Evolutionary conservation across 805 yeast species (phyloP), one percentile per base, ranked within the genome.

Genomic region (Kodamaea neixiangensis): DNA sequence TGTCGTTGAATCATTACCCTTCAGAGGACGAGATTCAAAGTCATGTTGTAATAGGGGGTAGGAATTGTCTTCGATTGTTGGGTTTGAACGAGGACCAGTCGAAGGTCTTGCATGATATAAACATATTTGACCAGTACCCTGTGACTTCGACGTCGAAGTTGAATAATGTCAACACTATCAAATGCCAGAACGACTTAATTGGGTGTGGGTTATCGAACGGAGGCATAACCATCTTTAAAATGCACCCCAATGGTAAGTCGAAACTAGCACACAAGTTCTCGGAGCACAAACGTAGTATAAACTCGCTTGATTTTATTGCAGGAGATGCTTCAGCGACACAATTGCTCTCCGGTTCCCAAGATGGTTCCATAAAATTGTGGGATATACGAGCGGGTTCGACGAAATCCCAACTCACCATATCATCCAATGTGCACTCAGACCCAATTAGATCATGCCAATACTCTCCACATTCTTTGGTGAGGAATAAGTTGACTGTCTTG

Each of bases 321-420:
- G 52, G 48, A 17, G 58, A 56, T 13, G 44, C 56, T 2, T 55
- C 63, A 2, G 31, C 31, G 7, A 55, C 56, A 47, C 64, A 68
- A 40, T 52, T 75, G 7, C 59, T 74, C 17, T 71, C 76, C 1
- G 96, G 94, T 2, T 86, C 92, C 0, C 94, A 87, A 67, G 94
- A 87, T 69, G 94, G 94, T 3, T 74, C 83, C 14, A 82, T 87
- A 53, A 85, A 86, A 57, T 64, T 87, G 3, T 88, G 94, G 93
- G 96, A 88, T 65, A 64, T 85, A 47, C 70, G 89, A 44, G 60
- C 74, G 38, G 70, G 72, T 31, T 63, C 65, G 43, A 73, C 68
- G 31, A 78, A 71, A 58, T 82, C 87, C 17, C 72, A 71, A 18
- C 54, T 76, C 47, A 76, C 82, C 7, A 77, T 87, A 53, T 47